These are phyloP conservation scores for Metschnikowia dekortorum DNA, from an alignment of 805 yeast species.

Conservation along the genomic window DNA sequence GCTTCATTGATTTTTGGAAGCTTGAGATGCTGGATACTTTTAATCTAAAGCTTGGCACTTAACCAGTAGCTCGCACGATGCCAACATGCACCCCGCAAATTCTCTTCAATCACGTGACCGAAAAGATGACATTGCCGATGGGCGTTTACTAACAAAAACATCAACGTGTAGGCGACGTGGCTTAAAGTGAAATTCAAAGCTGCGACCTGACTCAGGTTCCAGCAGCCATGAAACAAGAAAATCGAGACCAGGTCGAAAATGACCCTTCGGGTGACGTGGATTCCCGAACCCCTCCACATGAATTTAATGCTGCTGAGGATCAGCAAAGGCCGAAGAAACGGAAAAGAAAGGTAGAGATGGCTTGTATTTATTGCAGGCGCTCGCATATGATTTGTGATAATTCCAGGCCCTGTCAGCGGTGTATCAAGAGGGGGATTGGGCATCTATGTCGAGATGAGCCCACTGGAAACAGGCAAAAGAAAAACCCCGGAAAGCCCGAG, in stretches of 20 bases:
- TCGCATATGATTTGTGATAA: conserved; percentile 94
- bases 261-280: not conserved
- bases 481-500: conserved; percentile 16
- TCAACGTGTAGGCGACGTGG: not conserved
- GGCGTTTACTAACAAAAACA: not conserved
- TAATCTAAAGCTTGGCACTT: not conserved
- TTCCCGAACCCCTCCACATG: not conserved
- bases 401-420: conserved; percentile 69
- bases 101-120: not conserved
- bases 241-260: not conserved
- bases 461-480: conserved; percentile 38
- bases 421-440: conserved; percentile 82
- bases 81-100: conserved; percentile 2
- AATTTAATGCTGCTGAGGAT: not conserved
- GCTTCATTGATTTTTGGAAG: not conserved
- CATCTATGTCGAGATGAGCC: conserved; percentile 82
- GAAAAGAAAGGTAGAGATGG: conserved; percentile 54
- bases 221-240: not conserved
- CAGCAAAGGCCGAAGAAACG: conserved; percentile 14
- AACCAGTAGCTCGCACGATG: not conserved
- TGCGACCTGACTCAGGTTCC: not conserved
- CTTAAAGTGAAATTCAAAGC: not conserved
- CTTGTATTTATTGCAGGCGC: conserved; percentile 88
- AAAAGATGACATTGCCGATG: conserved; percentile 2
- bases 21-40: too few relatives aligned